These are phyloP conservation scores for Phytophthora litchii DNA, from an alignment of 352 stramenopile genomes.

Conservation along the genomic window DNA sequence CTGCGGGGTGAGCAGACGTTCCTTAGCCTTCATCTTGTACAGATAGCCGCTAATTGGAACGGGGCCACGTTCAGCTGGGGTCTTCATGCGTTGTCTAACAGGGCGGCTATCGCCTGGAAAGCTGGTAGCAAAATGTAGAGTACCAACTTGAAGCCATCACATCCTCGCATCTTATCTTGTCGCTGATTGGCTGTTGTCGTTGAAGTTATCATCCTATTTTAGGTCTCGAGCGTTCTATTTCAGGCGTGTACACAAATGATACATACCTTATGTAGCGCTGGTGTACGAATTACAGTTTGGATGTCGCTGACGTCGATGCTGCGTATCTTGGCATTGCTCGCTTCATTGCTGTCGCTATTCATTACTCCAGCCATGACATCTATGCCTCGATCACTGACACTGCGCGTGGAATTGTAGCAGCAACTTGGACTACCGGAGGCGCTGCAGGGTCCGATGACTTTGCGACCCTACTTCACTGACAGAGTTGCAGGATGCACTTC, in stretches of 20 bases:
- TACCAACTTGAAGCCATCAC: neutral
- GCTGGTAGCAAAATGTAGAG: constrained; percentile 14
- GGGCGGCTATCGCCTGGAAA: neutral
- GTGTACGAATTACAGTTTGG: constrained; percentile 1
- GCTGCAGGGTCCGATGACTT: constrained; percentile 31
- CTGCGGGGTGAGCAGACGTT: constrained; percentile 73
- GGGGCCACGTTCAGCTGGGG: constrained; percentile 51
- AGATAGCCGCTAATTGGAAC: constrained; percentile 84
- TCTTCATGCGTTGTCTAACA: constrained; percentile 48
- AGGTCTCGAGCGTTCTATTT: constrained; percentile 25
- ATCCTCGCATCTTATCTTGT: constrained; percentile 26
- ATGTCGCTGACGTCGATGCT: constrained; percentile 18
- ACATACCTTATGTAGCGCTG: constrained; percentile 7
- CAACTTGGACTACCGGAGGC: constrained; percentile 23
- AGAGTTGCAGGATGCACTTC: constrained; percentile 32
- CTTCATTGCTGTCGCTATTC: constrained; percentile 20
- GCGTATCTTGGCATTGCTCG: constrained; percentile 19
- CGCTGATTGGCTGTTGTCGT: constrained; percentile 12
- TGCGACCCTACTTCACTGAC: constrained; percentile 30
- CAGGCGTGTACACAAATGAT: constrained; percentile 1
- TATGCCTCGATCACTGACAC: constrained; percentile 10
- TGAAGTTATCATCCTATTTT: constrained; percentile 24
- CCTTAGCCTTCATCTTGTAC: constrained; percentile 83
- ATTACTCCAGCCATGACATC: constrained; percentile 19
- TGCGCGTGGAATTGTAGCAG: constrained; percentile 50